phyloP scores from a whole-genome alignment of 192 early-diverging fungal species.

The Chytriomyces confervae region DNA sequence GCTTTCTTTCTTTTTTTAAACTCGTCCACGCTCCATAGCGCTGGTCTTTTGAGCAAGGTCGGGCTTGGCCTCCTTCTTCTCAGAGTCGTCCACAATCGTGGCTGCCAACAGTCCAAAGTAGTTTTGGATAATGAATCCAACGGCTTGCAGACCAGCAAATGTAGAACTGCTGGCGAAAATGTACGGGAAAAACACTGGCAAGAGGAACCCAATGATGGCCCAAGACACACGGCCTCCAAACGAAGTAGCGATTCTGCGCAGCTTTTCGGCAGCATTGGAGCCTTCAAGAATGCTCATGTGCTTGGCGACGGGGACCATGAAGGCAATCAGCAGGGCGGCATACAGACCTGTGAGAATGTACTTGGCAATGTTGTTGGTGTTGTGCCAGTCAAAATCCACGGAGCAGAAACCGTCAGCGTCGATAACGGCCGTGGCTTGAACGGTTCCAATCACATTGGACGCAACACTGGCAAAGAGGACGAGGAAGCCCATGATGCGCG shows the following conservation, averaged over 20 bases:
- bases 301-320: background rate
- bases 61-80: too few species aligned
- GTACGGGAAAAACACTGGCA: background rate
- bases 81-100: background rate
- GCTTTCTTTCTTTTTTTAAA: too few species aligned
- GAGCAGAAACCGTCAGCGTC: background rate
- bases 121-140: conserved; percentile 1
- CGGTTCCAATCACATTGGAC: background rate
- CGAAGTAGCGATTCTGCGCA: background rate
- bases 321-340: background rate
- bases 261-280: background rate
- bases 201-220: background rate
- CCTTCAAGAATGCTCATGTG: background rate
- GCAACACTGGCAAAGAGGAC: background rate
- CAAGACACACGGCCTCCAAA: background rate
- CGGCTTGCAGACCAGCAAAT: background rate
- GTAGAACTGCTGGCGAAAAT: background rate
- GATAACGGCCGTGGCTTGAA: background rate
- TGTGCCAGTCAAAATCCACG: background rate
- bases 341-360: background rate
- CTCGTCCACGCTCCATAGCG: too few species aligned
- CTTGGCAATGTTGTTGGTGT: background rate
- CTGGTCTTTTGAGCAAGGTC: too few species aligned
- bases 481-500: background rate
- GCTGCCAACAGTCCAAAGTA: background rate